Percentiles rank a stretch among this genome's conserved stretches.
Conservation (phyloP, 2,329 filamentous ascomycete genomes). For the Epichloe scottii region DNA sequence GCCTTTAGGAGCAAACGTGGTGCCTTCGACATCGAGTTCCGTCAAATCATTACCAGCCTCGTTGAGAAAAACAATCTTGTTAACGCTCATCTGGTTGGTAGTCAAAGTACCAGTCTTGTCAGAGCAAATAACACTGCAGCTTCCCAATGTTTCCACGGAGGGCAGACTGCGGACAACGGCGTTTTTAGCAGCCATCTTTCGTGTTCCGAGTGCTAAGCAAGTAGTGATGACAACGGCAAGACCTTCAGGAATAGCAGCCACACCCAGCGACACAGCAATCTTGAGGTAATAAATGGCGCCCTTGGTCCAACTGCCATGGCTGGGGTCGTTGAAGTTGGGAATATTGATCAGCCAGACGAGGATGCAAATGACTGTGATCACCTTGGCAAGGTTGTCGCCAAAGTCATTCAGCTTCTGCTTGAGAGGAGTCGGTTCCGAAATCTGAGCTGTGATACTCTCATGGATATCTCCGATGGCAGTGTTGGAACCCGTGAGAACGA, state of each 20-base stretch:
- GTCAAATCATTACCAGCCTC: slow-evolving; percentile 62
- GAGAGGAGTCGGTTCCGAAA: slow-evolving; percentile 89
- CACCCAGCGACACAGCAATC: slow-evolving; percentile 95
- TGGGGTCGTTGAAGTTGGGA: slow-evolving; percentile 88
- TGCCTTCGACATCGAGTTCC: slow-evolving; percentile 83
- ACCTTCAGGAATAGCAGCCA: slow-evolving; percentile 94
- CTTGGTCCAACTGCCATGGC: slow-evolving; percentile 87
- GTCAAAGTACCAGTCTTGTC: slow-evolving; percentile 98
- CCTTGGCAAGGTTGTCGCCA: slow-evolving; percentile 89
- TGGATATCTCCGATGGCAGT: slow-evolving; percentile 98
- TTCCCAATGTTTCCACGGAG: slow-evolving; percentile 93
- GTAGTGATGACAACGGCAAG: slow-evolving; percentile 98
- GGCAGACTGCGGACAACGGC: slow-evolving; percentile 92
- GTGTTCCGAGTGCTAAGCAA: slow-evolving; percentile 85
- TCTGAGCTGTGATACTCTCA: slow-evolving; percentile 95
- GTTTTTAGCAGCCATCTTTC: slow-evolving; percentile 98
- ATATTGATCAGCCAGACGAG: slow-evolving; percentile 98
- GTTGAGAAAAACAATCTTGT: slow-evolving; percentile 75
- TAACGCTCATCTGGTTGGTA: slow-evolving; percentile 99
- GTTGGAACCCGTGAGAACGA: slow-evolving; percentile 76
- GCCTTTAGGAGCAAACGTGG: slow-evolving; percentile 79
- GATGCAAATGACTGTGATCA: slow-evolving; percentile 93
- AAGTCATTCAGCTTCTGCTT: slow-evolving; percentile 99
- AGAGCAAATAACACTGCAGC: slow-evolving; percentile 98
- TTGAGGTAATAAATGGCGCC: slow-evolving; percentile 99